Evolutionary conservation across 306 rosid genomes (phyloP).

Genomic region (Cicer cuneatum): DNA sequence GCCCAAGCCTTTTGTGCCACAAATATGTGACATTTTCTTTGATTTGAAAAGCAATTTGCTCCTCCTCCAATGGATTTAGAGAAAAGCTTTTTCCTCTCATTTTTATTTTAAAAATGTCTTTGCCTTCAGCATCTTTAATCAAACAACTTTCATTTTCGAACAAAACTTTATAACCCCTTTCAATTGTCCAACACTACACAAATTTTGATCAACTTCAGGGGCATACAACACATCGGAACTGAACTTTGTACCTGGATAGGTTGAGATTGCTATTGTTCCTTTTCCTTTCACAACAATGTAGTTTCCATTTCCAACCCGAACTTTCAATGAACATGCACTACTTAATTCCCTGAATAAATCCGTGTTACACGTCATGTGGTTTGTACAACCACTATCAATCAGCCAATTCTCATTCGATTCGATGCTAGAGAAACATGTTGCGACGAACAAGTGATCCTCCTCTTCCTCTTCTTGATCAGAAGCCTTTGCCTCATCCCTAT

Average conservation of each 20-base stretch:
- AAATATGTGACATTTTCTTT: neutral
- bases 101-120: neutral
- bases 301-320: neutral
- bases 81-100: neutral
- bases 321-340: neutral
- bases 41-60: neutral
- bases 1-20: neutral
- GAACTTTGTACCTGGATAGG: neutral
- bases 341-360: neutral
- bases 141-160: neutral
- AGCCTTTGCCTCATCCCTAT: neutral
- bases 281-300: neutral
- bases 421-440: neutral
- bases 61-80: slow-evolving; percentile 2
- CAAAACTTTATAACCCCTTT: neutral
- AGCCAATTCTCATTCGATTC: neutral
- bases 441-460: neutral
- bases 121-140: neutral
- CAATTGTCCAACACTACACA: neutral
- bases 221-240: neutral
- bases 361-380: neutral
- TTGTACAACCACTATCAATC: neutral
- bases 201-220: neutral
- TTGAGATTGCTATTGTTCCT: neutral
- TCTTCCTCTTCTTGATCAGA: neutral